Evolutionary conservation across 805 yeast genomes (phyloP).

Genomic region (Pichia phayaonensis): DNA sequence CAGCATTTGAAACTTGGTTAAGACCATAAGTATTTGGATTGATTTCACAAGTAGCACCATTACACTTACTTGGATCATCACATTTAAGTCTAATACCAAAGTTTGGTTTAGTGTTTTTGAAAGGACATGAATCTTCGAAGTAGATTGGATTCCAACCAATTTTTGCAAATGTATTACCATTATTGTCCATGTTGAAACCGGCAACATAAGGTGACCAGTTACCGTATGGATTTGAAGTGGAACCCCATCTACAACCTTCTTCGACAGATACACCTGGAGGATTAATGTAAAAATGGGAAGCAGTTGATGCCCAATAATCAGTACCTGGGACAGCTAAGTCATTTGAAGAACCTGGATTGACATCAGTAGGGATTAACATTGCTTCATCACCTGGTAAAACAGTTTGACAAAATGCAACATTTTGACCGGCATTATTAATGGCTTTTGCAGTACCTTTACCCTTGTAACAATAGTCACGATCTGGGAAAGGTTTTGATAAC

Average conservation of each 20-base stretch:
- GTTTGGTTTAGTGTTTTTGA: slow-evolving; percentile 46
- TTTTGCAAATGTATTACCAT: slow-evolving; percentile 68
- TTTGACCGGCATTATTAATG: slow-evolving; percentile 43
- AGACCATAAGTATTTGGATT: slow-evolving; percentile 60
- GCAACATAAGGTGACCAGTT: slow-evolving; percentile 95
- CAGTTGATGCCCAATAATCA: slow-evolving; percentile 77
- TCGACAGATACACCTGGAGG: slow-evolving; percentile 71
- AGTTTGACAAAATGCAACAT: slow-evolving; percentile 86
- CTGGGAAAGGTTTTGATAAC: slow-evolving; percentile 51
- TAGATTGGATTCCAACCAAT: slow-evolving; percentile 90
- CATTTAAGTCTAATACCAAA: slow-evolving; percentile 73
- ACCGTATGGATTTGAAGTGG: slow-evolving; percentile 58
- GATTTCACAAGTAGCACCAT: slow-evolving; percentile 75
- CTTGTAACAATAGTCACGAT: slow-evolving; percentile 58
- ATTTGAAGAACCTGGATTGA: slow-evolving; percentile 39
- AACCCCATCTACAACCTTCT: slow-evolving; percentile 85
- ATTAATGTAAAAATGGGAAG: slow-evolving; percentile 80
- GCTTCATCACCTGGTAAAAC: slow-evolving; percentile 93
- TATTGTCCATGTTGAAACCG: slow-evolving; percentile 74
- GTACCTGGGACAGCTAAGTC: slow-evolving; percentile 79
- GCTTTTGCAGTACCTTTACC: slow-evolving; percentile 67
- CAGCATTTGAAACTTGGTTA: slow-evolving; percentile 43
- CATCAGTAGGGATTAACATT: slow-evolving; percentile 80
- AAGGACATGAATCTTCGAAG: slow-evolving; percentile 50
- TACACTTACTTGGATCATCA: slow-evolving; percentile 59